Evolutionary conservation across 805 yeast genomes (phyloP), one percentile per base, ranked within the genome.

Genomic region (Metschnikowia proteae): DNA sequence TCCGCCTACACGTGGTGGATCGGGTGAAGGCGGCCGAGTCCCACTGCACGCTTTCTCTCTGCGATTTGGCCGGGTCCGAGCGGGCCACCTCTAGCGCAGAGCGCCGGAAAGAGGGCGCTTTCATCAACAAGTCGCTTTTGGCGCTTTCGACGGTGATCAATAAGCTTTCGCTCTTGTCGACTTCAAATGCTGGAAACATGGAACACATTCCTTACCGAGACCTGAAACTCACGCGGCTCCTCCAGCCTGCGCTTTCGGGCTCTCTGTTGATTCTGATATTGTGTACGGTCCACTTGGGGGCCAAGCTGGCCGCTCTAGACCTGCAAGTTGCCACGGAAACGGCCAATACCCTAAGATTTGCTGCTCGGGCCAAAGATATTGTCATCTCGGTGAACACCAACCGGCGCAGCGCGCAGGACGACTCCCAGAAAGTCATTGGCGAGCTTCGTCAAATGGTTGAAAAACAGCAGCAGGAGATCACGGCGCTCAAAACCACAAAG

Each of bases 51-150:
- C 78, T 92, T 30, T 88, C 92, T 31, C 74, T 92, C 48, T 92
- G 98, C 71, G 99, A 92, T 68, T 76, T 92, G 60, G 99, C 99
- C 0, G 99, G 99, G 28, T 86, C 96, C n/a, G 99, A 92, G 67
- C 78, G 86, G 45, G 81, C 84, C 2, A 74, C 87, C 0, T 68
- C 80, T 8, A 83, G 84, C 58, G 66, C 73, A 1, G 97, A 88
- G 61, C 77, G 98, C 58, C 73, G 97, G 47, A 88, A 90, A 65
- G 99, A 92, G 70, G 99, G 98, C 23, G 80, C 97, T 0, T 94
- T 76, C 62, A 92, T 92, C 63, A 92, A 92, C 71, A 90, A 90
- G 63, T 91, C 97, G 0, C 75, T 92, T 37, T 73, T 92, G 45
- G 95, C 98, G 0, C 75, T 92, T 44, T 90, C 97, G 5, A 88